Evolutionary conservation across 192 early-diverging fungal genomes (phyloP).

Genomic region (Kappamyces sp.): DNA sequence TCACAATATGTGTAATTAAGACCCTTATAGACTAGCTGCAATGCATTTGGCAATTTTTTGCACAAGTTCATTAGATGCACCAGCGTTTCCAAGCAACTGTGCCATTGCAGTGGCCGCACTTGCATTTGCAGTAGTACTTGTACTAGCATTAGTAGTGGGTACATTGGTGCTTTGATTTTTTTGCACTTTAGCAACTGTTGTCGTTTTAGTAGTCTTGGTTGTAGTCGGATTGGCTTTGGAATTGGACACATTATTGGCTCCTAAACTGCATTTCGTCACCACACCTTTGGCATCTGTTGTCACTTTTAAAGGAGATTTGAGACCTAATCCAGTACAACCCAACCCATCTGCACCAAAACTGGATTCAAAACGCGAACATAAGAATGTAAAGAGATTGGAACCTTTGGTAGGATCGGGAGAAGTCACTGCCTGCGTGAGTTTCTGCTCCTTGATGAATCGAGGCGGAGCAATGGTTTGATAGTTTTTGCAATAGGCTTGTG

Average conservation of each 20-base stretch:
- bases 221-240: no score
- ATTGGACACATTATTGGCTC: neutral
- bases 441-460: constrained; percentile 4
- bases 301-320: neutral
- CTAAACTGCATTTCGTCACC: constrained; percentile 4
- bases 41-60: no score
- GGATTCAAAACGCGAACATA: constrained; percentile 11
- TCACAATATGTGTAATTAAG: no score
- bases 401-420: constrained; percentile 13
- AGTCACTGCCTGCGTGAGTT: constrained; percentile 4
- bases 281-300: constrained; percentile 9
- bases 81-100: no score
- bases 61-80: no score
- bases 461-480: neutral
- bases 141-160: no score
- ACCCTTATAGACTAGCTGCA: no score
- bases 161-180: no score
- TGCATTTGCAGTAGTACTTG: no score
- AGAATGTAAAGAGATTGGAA: constrained; percentile 12
- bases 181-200: no score
- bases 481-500: constrained; percentile 11
- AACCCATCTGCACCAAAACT: neutral
- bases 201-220: no score
- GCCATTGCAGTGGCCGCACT: no score
- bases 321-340: neutral